Conservation (phyloP, 495 filamentous ascomycete genomes). For the Cudoniella acicularis region DNA sequence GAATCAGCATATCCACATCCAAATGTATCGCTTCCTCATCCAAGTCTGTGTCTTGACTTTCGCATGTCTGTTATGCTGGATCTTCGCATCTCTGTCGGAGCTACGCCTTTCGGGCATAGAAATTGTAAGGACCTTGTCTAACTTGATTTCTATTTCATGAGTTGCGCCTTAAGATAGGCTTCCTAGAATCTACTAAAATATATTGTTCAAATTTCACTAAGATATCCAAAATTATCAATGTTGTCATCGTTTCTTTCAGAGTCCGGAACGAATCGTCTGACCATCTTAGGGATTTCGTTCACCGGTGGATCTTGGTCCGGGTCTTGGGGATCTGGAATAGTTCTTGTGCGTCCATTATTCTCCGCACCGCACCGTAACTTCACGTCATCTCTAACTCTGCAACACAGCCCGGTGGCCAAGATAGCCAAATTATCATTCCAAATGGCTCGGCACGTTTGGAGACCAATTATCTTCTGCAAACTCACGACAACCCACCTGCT, state of each 20-base stretch:
- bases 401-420: conserved; percentile 54
- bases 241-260: neutral
- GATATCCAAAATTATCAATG: neutral
- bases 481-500: conserved; percentile 55
- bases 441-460: conserved; percentile 50
- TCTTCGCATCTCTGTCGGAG: conserved; percentile 50
- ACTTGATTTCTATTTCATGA: neutral
- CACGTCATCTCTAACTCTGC: neutral
- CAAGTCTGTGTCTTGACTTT: conserved; percentile 54
- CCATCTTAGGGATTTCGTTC: conserved; percentile 42
- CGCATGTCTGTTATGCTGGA: conserved; percentile 59
- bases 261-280: neutral
- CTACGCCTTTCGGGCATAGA: conserved; percentile 50
- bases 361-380: neutral
- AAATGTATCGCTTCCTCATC: conserved; percentile 26
- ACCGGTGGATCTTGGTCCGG: conserved; percentile 58
- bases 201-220: neutral
- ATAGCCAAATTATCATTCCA: conserved; percentile 54
- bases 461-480: conserved; percentile 54
- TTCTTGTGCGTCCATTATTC: conserved; percentile 49
- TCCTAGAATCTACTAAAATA: too few relatives aligned
- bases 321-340: conserved; percentile 55
- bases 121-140: conserved; percentile 42
- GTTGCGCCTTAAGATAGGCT: too few relatives aligned
- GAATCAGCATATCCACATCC: conserved; percentile 17